Evolutionary conservation across 2,329 filamentous ascomycete genomes (phyloP).

Genomic region (Aureobasidium sp.): DNA sequence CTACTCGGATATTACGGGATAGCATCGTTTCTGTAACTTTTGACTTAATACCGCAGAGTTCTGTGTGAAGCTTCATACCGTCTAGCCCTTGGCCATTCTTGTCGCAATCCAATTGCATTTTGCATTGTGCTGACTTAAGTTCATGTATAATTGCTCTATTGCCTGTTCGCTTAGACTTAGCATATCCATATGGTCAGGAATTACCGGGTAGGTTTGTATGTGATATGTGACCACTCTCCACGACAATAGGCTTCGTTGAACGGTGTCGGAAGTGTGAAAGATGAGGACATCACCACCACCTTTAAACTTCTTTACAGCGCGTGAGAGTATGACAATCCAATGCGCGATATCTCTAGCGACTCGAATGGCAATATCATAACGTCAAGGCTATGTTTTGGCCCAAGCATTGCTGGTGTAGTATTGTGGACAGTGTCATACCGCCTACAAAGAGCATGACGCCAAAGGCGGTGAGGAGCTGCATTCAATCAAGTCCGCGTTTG

Average conservation of each 20-base stretch:
- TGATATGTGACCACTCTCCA: not conserved
- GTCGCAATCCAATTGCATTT: not conserved
- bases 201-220: not conserved
- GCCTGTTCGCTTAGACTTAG: not conserved
- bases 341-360: not conserved
- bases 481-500: slow-evolving; percentile 10
- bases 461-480: slow-evolving; percentile 3
- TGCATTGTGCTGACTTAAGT: not conserved
- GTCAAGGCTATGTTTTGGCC: not conserved
- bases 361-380: not conserved
- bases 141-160: too few species aligned
- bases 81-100: not conserved
- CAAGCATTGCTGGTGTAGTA: too few species aligned
- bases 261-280: not conserved
- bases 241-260: not conserved
- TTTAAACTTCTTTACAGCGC: not conserved
- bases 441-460: not conserved
- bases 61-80: not conserved
- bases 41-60: not conserved
- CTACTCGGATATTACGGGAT: not conserved
- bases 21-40: not conserved
- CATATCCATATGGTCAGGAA: not conserved
- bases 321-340: not conserved
- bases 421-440: not conserved
- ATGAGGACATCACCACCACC: not conserved